phyloP scores from a whole-genome alignment of 106 monocot genomes.

The Alisma plantagoaquatica region DNA sequence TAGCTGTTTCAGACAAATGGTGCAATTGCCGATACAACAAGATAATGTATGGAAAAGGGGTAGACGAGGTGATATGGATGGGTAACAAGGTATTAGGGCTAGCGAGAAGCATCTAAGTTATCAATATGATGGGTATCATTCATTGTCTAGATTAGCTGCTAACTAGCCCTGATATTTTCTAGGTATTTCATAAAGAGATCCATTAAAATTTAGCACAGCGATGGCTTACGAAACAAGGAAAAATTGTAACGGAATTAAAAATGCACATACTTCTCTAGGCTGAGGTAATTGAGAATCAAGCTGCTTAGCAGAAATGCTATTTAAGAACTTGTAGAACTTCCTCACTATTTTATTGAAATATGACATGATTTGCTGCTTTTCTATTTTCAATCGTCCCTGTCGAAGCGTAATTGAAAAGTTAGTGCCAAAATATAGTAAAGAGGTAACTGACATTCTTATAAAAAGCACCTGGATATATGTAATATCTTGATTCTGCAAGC shows the following conservation, averaged over 20 bases:
- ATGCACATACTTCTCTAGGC: conserved; percentile 48
- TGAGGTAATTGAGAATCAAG: conserved; percentile 55
- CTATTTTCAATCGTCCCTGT: conserved; percentile 67
- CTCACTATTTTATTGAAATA: conserved; percentile 64
- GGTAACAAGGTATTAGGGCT: no score
- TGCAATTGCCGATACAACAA: no score
- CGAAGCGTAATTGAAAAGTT: neutral
- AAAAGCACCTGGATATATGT: conserved; percentile 49
- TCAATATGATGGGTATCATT: neutral
- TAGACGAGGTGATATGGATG: no score
- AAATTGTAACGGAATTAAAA: neutral
- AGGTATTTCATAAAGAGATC: no score
- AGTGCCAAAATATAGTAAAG: neutral
- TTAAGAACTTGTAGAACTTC: conserved; percentile 63
- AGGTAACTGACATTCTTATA: neutral
- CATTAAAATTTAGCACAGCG: no score
- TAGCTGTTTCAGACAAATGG: no score
- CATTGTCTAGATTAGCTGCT: no score
- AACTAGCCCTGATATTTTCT: no score
- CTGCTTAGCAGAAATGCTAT: conserved; percentile 34
- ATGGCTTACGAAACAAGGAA: neutral
- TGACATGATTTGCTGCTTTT: conserved; percentile 63
- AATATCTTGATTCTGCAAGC: conserved; percentile 77
- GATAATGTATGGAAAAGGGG: no score
- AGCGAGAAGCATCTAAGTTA: neutral